These are phyloP conservation scores for Coemansia sp. DNA, from an alignment of 192 early-diverging fungal species.

Conservation along the genomic window DNA sequence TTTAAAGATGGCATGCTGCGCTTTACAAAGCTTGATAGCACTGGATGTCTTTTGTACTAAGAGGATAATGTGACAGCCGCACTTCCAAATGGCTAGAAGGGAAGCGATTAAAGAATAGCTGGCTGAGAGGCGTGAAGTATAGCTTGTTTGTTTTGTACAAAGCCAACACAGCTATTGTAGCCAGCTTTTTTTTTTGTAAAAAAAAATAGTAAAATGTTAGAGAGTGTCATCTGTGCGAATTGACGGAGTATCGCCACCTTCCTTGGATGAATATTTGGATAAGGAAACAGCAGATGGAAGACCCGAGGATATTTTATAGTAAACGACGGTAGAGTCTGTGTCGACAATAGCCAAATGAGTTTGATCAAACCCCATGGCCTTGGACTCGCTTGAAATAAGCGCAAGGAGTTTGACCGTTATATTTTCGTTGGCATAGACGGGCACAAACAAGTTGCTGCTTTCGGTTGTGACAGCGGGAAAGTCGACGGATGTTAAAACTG, in stretches of 20 bases:
- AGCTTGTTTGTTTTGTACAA: too few relatives aligned
- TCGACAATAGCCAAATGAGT: constrained; percentile 38
- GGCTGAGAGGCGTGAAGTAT: too few relatives aligned
- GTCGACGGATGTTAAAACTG: neutral
- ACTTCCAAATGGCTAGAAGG: too few relatives aligned
- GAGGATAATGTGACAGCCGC: too few relatives aligned
- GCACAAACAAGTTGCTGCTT: constrained; percentile 24
- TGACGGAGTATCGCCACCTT: neutral
- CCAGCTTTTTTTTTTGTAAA: too few relatives aligned
- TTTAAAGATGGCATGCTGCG: too few relatives aligned
- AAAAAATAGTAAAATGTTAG: too few relatives aligned
- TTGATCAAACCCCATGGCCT: neutral
- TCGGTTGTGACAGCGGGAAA: constrained; percentile 10
- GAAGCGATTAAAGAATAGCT: too few relatives aligned
- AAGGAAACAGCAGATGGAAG: neutral
- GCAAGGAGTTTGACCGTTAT: constrained; percentile 5
- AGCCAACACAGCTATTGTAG: too few relatives aligned
- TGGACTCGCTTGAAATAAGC: neutral
- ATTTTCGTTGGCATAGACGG: constrained; percentile 23
- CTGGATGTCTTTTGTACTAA: too few relatives aligned
- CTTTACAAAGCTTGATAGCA: too few relatives aligned
- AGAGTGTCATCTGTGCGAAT: neutral
- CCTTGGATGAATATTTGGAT: neutral
- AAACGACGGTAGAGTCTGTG: constrained; percentile 31
- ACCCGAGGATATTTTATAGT: constrained; percentile 19